Base-by-base conservation (phyloP, 148 eudicot species). In the Gaultheria prostrata region DNA sequence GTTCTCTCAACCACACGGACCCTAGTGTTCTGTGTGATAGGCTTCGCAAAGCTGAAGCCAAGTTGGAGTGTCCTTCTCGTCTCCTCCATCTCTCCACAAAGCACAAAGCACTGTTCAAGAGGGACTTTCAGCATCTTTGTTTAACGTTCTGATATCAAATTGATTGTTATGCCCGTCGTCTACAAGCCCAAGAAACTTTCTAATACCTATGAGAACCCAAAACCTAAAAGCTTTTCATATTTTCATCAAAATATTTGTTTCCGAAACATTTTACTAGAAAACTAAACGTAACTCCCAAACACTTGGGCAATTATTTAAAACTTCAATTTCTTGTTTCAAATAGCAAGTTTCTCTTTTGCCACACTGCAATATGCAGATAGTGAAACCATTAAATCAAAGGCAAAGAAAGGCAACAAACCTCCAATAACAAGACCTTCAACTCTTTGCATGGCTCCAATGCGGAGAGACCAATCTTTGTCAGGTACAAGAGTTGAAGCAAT, bases 391-490 rank as follows among this genome's bases (percentile, higher is more conserved):
- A 6, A 67, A 67, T 28, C 8, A 28, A 70, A 69, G 39, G 6
- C 11, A 26, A 33, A 61, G 18, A 70, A 4, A 15, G 28, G 18
- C 24, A 30, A 79, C 84, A 80, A 46, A 97, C 99, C 99, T 97
- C 99, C 99, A 88, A 92, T 84, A 86, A 95, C 94, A 86, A 97
- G 95, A 51, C 90, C 98, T 90, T 97, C 99, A 72, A 95, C 82
- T 91, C 94, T 91, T 84, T 97, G 96, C 98, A 97, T 92, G 26
- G 99, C 99, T 78, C 93, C 93, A 85, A 95, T 95, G 15, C 99
- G 99, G 33, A 93, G 65, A 82, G 99, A 97, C 99, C 99, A 97
- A 89, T 97, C 99, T 86, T 97, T 97, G 24, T 97, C 99, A 30
- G 99, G 99, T 75, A 90, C 96, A 65, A 97, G 94, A 85, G 90